Evolutionary conservation across 2,329 filamentous ascomycete species (phyloP).

Genomic region (Cladophialophora psammophila): DNA sequence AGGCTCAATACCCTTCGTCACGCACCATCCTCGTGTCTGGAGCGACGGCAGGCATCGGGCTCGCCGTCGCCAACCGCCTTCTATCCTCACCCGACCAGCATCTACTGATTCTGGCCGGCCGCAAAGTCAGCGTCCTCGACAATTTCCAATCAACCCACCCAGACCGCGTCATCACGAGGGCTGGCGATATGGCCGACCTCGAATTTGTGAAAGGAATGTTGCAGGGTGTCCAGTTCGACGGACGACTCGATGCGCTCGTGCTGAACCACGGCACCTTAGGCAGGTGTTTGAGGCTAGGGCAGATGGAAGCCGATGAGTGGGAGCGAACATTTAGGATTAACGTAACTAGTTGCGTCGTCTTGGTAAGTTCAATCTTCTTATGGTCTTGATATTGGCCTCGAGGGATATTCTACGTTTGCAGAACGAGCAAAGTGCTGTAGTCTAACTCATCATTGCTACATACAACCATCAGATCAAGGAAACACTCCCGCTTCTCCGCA

Average conservation of each 20-base stretch:
- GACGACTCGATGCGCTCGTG: constrained; percentile 78
- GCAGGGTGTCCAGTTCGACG: constrained; percentile 71
- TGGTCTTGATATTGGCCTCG: neutral
- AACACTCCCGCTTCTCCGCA: constrained; percentile 72
- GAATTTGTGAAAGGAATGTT: constrained; percentile 67
- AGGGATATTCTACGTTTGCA: neutral
- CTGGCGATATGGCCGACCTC: constrained; percentile 65
- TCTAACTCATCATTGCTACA: neutral
- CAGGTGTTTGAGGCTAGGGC: constrained; percentile 74
- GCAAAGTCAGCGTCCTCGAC: constrained; percentile 61
- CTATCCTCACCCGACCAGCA: constrained; percentile 58
- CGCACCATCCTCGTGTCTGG: constrained; percentile 70
- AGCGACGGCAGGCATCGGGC: constrained; percentile 69
- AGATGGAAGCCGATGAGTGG: constrained; percentile 77
- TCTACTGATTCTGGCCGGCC: constrained; percentile 66
- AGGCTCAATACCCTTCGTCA: constrained; percentile 27
- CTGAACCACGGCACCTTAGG: constrained; percentile 85
- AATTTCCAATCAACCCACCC: constrained; percentile 62
- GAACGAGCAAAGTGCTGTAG: neutral
- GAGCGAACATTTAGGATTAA: constrained; percentile 79
- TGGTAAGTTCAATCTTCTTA: constrained; percentile 63
- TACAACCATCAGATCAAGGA: constrained; percentile 67
- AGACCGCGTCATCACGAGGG: constrained; percentile 62
- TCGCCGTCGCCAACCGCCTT: constrained; percentile 66
- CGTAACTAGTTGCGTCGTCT: constrained; percentile 79